Percentiles rank a stretch among this genome's conserved stretches.
phyloP scores from a whole-genome alignment of 208 protist genomes.

The Porcisia hertigi region DNA sequence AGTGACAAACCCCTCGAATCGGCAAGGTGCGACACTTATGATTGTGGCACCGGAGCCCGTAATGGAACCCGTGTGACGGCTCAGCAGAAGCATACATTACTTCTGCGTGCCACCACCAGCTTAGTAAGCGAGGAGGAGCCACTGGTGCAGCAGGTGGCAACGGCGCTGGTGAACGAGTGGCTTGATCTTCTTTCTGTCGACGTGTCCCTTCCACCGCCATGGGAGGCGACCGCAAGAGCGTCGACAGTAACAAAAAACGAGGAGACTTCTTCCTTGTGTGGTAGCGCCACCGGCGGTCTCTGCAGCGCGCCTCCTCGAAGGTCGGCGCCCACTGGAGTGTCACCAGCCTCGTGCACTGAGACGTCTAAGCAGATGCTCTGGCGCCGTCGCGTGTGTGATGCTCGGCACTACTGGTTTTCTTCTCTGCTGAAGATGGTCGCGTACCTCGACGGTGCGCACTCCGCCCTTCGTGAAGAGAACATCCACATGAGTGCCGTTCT shows the following conservation, averaged over 20 bases:
- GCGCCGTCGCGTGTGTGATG: slow-evolving; percentile 1
- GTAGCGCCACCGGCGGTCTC: background rate
- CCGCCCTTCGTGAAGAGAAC: slow-evolving; percentile 60
- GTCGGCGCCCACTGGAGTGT: background rate
- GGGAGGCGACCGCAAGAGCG: background rate
- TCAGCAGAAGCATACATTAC: slow-evolving; percentile 14
- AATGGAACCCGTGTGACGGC: background rate
- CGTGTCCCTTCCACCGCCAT: background rate
- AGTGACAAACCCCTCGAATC: too few relatives aligned
- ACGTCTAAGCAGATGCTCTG: background rate
- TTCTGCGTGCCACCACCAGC: slow-evolving; percentile 29
- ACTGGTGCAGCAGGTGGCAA: slow-evolving; percentile 52
- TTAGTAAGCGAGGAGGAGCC: slow-evolving; percentile 49
- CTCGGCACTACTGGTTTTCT: slow-evolving; percentile 61
- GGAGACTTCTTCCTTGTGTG: background rate
- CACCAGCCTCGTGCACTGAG: background rate
- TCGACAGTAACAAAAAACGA: background rate
- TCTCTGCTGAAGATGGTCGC: slow-evolving; percentile 63
- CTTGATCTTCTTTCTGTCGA: slow-evolving; percentile 16
- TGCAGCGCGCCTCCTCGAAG: background rate
- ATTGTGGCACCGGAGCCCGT: background rate
- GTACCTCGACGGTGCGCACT: slow-evolving; percentile 48
- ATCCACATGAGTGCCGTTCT: slow-evolving; percentile 52
- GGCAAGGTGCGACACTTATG: background rate
- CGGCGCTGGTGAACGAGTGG: slow-evolving; percentile 48